Base-by-base conservation (phyloP, 345 rosid genomes). In the Passiflora organensis region DNA sequence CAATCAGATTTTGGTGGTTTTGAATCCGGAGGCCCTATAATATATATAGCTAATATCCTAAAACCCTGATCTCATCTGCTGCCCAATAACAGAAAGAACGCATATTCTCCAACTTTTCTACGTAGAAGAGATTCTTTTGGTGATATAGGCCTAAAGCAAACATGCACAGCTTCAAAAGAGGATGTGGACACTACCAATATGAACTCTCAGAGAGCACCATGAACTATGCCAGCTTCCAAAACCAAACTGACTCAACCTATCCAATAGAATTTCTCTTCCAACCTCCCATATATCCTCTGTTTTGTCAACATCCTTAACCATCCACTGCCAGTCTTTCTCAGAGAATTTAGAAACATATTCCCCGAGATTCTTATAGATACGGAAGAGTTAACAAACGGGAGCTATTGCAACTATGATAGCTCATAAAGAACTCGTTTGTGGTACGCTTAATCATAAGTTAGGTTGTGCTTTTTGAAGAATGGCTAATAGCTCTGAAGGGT, bases 331-430 rank as follows among this genome's bases (percentile, higher is more conserved):
- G n/a, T n/a, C n/a, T 41, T 61, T 39, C 48, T 25, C 60, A 56
- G 38, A 56, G 50, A 61, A 49, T 49, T 55, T 22, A 57, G 34
- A 65, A 28, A 58, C 65, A 71, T 72, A 75, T 65, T 67, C 72
- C 76, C 67, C 68, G 43, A 69, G 81, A 72, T 72, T 74, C 74
- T 65, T 50, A 43, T 59, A 73, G 77, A 82, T 75, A 53, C 37
- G 44, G 34, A 59, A 66, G 63, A 62, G 55, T 15, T 63, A 65
- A 66, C 46, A 50, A 61, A 57, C 48, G 19, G 16, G 16, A 24
- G 3, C 34, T 28, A 2, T 3, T 28, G 34, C 34, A 28, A 28
- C 34, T 28, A 8, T 28, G 34, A 28, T 28, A 28, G 8, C 8
- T 28, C 5, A 28, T 28, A 28, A 28, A 28, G 34, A 2, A 28